Evolutionary conservation across 2,329 filamentous ascomycete species (phyloP), one percentile per base, ranked within the genome.

Genomic region (Monosporascus sp.): DNA sequence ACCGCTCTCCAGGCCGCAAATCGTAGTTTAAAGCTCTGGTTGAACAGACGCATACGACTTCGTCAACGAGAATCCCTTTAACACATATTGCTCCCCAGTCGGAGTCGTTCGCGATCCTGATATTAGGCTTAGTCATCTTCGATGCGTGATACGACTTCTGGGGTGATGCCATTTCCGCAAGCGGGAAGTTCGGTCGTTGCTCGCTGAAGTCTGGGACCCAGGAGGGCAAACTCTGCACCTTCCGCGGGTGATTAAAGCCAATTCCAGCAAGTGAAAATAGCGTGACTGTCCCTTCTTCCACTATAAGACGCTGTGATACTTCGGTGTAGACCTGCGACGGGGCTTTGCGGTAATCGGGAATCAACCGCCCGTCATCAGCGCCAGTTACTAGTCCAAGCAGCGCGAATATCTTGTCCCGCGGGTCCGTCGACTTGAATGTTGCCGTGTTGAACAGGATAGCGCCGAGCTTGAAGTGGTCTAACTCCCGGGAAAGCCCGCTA

Each of bases 371-470:
- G 7, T 48, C 50, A 1, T 28, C 51, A 8, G 8, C 43, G 11
- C 18, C 46, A 18, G 45, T 46, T 15, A 50, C 54, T 7, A 58
- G 49, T 18, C 56, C 54, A 20, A 56, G 20, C 5, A 58, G 18
- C 3, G 40, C 49, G 43, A 54, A 56, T 15, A 58, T 51, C 37
- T 54, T 54, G 20, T 58, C 56, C 1, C 56, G 56, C 6, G 56
- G 54, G 31, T 58, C 54, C 6, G 47, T 20, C 17, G 56, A 31
- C 31, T 28, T 17, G 18, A 56, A 56, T n/a, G 47, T 51, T 24
- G 37, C 48, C 18, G 56, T 54, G 22, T 52, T 17, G 18, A 54
- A 56, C 28, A 58, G 47, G 17, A 58, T 37, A 20, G 51, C 49
- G 20, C 51, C 51, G 3, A 56, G 50, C 8, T 51, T 31, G 11